These are phyloP conservation scores for Penicillium sp. DNA, from an alignment of 2,329 filamentous ascomycete genomes.

Conservation along the genomic window DNA sequence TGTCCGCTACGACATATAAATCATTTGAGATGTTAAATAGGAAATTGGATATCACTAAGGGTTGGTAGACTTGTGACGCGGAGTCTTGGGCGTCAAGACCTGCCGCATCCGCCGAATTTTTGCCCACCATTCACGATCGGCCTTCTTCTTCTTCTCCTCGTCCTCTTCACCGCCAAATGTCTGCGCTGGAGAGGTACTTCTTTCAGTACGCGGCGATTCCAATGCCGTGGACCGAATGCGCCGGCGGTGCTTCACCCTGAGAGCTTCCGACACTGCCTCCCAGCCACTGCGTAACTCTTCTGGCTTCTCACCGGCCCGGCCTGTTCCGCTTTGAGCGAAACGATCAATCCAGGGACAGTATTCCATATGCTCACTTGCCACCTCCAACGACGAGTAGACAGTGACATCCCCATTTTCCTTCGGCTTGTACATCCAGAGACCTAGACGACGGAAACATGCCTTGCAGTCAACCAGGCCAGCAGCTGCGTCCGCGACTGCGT, in stretches of 20 bases:
- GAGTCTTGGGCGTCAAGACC: slow-evolving; percentile 64
- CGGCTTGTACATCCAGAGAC: slow-evolving; percentile 89
- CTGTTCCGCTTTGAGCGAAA: slow-evolving; percentile 55
- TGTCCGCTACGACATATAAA: not conserved
- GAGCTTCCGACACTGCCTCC: slow-evolving; percentile 44
- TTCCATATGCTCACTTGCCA: slow-evolving; percentile 70
- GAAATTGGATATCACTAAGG: slow-evolving; percentile 6
- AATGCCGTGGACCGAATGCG: slow-evolving; percentile 27
- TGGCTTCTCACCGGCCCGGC: slow-evolving; percentile 30
- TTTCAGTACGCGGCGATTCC: slow-evolving; percentile 29
- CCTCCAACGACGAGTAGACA: slow-evolving; percentile 58
- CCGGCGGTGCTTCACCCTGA: slow-evolving; percentile 41
- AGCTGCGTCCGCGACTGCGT: slow-evolving; percentile 49
- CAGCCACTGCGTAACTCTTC: slow-evolving; percentile 44
- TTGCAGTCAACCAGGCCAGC: slow-evolving; percentile 72
- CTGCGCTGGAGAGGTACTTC: slow-evolving; percentile 23
- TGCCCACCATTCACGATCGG: slow-evolving; percentile 73
- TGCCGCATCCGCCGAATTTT: slow-evolving; percentile 69
- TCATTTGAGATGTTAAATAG: not conserved
- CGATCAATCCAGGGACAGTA: slow-evolving; percentile 79
- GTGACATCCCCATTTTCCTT: slow-evolving; percentile 56
- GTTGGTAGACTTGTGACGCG: slow-evolving; percentile 45
- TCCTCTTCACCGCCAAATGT: slow-evolving; percentile 36
- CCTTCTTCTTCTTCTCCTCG: slow-evolving; percentile 51
- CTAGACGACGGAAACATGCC: slow-evolving; percentile 82